A percentile compares a stretch with the other conserved stretches of the same genome.
phyloP scores from a whole-genome alignment of 2,329 filamentous ascomycete species.

The Colletotrichum sp. region DNA sequence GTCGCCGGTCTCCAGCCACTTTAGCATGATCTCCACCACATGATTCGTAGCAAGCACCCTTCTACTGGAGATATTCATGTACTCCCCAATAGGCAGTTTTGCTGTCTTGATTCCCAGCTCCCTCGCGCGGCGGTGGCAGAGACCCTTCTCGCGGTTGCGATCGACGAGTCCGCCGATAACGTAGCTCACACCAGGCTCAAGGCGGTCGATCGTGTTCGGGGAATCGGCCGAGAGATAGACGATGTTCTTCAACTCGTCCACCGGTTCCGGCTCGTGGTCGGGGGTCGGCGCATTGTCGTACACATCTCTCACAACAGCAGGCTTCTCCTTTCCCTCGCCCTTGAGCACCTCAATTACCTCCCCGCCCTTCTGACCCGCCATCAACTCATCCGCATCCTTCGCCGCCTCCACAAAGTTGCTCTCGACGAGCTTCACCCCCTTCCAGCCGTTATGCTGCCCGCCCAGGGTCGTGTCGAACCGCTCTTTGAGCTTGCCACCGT shows the following conservation, averaged over 20 bases:
- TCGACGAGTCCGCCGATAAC: slow-evolving; percentile 95
- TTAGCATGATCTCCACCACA: slow-evolving; percentile 94
- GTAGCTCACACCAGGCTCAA: slow-evolving; percentile 90
- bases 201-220: slow-evolving; percentile 78
- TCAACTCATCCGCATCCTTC: slow-evolving; percentile 68
- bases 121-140: slow-evolving; percentile 85
- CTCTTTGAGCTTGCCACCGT: slow-evolving; percentile 75
- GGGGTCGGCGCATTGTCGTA: slow-evolving; percentile 37
- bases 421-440: slow-evolving; percentile 74
- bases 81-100: slow-evolving; percentile 93
- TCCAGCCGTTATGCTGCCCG: slow-evolving; percentile 80
- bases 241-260: slow-evolving; percentile 51
- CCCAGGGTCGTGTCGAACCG: slow-evolving; percentile 80
- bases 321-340: slow-evolving; percentile 32
- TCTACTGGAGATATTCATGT: slow-evolving; percentile 87
- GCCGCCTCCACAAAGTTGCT: slow-evolving; percentile 77
- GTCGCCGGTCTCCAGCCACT: slow-evolving; percentile 87
- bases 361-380: slow-evolving; percentile 64
- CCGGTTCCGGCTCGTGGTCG: slow-evolving; percentile 32
- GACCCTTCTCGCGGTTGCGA: slow-evolving; percentile 92
- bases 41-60: slow-evolving; percentile 93
- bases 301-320: slow-evolving; percentile 36
- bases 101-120: slow-evolving; percentile 83
- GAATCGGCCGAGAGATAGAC: slow-evolving; percentile 94
- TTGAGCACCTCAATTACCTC: slow-evolving; percentile 64